Evolutionary conservation across 768 basidiomycete species (phyloP), one percentile per base, ranked within the genome.

Genomic region (Rhodosporidiobolus odoratus): DNA sequence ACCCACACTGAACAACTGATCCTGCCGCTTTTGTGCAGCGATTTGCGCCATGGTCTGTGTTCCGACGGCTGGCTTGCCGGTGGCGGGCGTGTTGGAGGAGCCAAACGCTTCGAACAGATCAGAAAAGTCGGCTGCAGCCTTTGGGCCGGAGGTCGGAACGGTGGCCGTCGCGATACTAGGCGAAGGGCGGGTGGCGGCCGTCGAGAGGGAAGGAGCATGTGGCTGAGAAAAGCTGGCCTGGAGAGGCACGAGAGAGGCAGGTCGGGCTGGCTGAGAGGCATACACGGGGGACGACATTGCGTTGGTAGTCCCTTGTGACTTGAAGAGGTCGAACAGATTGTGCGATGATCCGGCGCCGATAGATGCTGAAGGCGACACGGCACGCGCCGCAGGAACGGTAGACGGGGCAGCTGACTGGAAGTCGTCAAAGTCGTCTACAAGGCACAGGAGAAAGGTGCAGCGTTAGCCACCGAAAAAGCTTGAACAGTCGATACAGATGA

Each of bases 381-480:
- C n/a, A n/a, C n/a, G n/a, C n/a, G n/a, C n/a, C n/a, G 77, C 34
- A 9, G 74, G 57, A 4, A 73, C 35, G n/a, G 74, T 52, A 43
- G 76, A 32, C 12, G 75, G 58, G 1, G 69, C 74, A 3, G 78
- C 80, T 30, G 76, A 77, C 74, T 82, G 81, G 78, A 82, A 82
- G 69, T 82, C 82, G 70, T 81, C 82, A 77, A 82, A 82, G 71
- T 82, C 82, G 71, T 82, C 81, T 71, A 35, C 8, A 5, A 17
- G 5, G 10, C 7, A 58, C 37, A 19, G 30, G 34, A 23, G 47
- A 41, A 38, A 30, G 60, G 38, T 7, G 40, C 38, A n/a, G 41
- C 52, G 41, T 17, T n/a, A 50, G 23, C 23, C 48, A 25, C 21
- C 25, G 15, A 13, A 27, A 35, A 43, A 66, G 45, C n/a, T n/a